These are phyloP conservation scores for Penicillium sp. DNA, from an alignment of 2,329 filamentous ascomycete species.

Conservation along the genomic window DNA sequence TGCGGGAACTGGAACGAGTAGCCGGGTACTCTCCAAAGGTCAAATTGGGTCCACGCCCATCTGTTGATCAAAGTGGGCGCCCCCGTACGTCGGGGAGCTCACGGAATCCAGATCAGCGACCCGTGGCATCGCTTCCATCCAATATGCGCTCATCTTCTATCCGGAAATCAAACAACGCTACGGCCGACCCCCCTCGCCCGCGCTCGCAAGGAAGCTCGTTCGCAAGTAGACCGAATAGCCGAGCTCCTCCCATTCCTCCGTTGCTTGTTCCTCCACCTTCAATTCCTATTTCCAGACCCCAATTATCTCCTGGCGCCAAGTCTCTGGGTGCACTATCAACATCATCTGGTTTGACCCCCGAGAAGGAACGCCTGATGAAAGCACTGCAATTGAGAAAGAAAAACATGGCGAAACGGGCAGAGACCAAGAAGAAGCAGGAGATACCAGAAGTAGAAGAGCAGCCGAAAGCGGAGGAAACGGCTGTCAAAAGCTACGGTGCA, in stretches of 20 bases:
- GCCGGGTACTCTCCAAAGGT: constrained; percentile 64
- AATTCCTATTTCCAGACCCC: constrained; percentile 38
- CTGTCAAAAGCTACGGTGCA: constrained; percentile 29
- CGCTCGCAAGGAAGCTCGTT: constrained; percentile 48
- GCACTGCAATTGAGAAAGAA: constrained; percentile 88
- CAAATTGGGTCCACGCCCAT: constrained; percentile 85
- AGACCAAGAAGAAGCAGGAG: constrained; percentile 32
- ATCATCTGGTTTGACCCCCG: constrained; percentile 71
- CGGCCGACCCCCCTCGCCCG: constrained; percentile 39
- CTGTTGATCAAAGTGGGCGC: constrained; percentile 64
- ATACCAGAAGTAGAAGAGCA: constrained; percentile 20
- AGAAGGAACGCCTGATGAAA: constrained; percentile 92
- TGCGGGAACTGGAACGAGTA: constrained; percentile 49
- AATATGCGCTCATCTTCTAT: constrained; percentile 70
- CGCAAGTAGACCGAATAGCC: constrained; percentile 33
- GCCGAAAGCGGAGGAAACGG: constrained; percentile 9
- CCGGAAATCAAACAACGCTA: constrained; percentile 57
- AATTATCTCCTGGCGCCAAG: constrained; percentile 44
- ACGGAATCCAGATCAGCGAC: constrained; percentile 60
- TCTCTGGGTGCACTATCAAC: constrained; percentile 52
- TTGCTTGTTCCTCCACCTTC: constrained; percentile 44
- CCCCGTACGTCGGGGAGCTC: constrained; percentile 61
- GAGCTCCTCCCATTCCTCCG: constrained; percentile 43
- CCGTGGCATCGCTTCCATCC: constrained; percentile 77
- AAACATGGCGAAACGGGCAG: constrained; percentile 59